Conservation (phyloP, 768 basidiomycete species). For the Favolaschia claudopus region DNA sequence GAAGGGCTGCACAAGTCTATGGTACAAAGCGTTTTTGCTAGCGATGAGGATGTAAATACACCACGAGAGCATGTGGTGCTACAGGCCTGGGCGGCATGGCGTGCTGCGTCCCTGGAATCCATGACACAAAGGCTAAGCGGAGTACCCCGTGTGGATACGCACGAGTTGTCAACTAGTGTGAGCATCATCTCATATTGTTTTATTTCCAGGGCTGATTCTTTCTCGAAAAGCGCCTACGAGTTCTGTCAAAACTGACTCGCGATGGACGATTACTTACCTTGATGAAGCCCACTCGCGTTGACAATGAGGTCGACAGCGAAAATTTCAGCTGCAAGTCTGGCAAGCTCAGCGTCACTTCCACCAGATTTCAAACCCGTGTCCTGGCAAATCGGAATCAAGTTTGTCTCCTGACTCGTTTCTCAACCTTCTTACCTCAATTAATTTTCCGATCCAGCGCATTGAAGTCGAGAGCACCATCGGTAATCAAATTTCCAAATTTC, state of each 20-base stretch:
- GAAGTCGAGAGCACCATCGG: conserved; percentile 17
- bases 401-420: neutral
- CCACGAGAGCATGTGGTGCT: conserved; percentile 33
- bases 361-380: conserved; percentile 55
- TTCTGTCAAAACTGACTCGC: conserved; percentile 47
- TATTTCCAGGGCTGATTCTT: neutral
- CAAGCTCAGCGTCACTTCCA: conserved; percentile 41
- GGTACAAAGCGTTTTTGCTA: conserved; percentile 39
- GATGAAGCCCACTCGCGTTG: conserved; percentile 49
- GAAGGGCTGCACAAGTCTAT: conserved; percentile 31
- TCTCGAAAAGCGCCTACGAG: conserved; percentile 48
- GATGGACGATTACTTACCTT: conserved; percentile 42
- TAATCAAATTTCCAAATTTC: conserved; percentile 4
- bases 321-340: conserved; percentile 38
- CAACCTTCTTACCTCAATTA: neutral
- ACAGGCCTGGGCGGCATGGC: conserved; percentile 53
- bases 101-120: conserved; percentile 33
- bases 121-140: conserved; percentile 21
- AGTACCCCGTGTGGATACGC: conserved; percentile 31
- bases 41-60: conserved; percentile 27
- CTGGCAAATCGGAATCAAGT: conserved; percentile 38
- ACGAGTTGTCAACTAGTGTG: conserved; percentile 34
- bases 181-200: conserved; percentile 2
- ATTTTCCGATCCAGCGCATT: neutral
- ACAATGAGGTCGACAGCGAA: conserved; percentile 49